Evolutionary conservation across 2,329 filamentous ascomycete species (phyloP).

Genomic region (Pyrenophora seminiperda): DNA sequence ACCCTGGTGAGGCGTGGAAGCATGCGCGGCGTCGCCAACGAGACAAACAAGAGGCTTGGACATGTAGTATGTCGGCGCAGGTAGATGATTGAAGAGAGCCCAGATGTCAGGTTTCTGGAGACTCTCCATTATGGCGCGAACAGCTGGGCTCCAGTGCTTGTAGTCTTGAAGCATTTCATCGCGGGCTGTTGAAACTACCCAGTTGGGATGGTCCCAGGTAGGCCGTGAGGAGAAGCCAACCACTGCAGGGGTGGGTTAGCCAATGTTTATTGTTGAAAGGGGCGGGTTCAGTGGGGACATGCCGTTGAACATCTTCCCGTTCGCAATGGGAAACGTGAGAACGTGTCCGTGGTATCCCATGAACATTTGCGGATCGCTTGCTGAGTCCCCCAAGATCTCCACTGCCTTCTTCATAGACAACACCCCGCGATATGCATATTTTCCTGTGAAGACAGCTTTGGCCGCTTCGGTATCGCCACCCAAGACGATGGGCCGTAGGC

Average conservation of each 20-base stretch:
- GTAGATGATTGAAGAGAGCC: slow-evolving; percentile 55
- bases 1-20: slow-evolving; percentile 50
- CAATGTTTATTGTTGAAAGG: background rate
- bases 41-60: slow-evolving; percentile 48
- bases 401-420: slow-evolving; percentile 63
- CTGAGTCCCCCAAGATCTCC: slow-evolving; percentile 55
- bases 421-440: slow-evolving; percentile 67
- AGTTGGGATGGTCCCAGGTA: slow-evolving; percentile 28
- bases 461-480: slow-evolving; percentile 52
- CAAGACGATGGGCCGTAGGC: slow-evolving; percentile 59
- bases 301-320: slow-evolving; percentile 3
- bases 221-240: slow-evolving; percentile 33
- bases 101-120: slow-evolving; percentile 56
- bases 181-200: slow-evolving; percentile 34
- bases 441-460: slow-evolving; percentile 58
- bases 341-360: slow-evolving; percentile 61
- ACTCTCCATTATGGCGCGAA: slow-evolving; percentile 27
- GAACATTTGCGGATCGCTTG: slow-evolving; percentile 60
- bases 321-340: slow-evolving; percentile 4
- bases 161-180: slow-evolving; percentile 39
- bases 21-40: slow-evolving; percentile 53
- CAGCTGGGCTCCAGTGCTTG: slow-evolving; percentile 26
- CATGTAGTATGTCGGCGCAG: slow-evolving; percentile 49
- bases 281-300: background rate
- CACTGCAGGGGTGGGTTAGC: slow-evolving; percentile 20